Percentiles rank a stretch among this genome's conserved stretches.
These are phyloP conservation scores for Penicillium taxi DNA, from an alignment of 495 filamentous ascomycete species.

Conservation along the genomic window DNA sequence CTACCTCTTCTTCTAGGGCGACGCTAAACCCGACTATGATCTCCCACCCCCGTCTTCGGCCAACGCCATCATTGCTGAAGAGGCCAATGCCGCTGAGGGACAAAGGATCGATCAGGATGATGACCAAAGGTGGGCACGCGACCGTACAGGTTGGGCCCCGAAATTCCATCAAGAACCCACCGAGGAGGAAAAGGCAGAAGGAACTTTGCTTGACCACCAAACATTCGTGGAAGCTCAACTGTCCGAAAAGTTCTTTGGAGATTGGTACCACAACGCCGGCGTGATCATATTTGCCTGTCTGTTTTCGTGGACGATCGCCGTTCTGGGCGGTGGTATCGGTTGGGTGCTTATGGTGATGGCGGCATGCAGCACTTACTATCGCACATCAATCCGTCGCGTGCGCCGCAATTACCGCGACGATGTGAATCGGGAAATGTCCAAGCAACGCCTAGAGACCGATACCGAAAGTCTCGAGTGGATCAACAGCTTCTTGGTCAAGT, in stretches of 20 bases:
- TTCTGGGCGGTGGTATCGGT: constrained; percentile 80
- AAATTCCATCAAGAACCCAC: constrained; percentile 57
- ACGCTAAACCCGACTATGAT: constrained; percentile 64
- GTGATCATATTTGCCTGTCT: constrained; percentile 91
- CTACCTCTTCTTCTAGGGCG: constrained; percentile 41
- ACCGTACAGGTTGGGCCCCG: constrained; percentile 80
- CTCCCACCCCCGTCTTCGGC: constrained; percentile 68
- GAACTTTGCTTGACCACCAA: constrained; percentile 74
- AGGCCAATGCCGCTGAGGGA: constrained; percentile 38
- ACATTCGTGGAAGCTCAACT: constrained; percentile 79
- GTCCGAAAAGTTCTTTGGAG: constrained; percentile 87
- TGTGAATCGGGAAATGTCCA: constrained; percentile 83
- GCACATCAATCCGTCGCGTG: constrained; percentile 87
- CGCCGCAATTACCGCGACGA: constrained; percentile 96
- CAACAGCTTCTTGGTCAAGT: constrained; percentile 96
- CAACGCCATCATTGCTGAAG: constrained; percentile 45
- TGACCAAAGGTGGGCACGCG: constrained; percentile 57
- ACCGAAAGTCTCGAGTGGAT: constrained; percentile 96
- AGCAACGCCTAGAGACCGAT: constrained; percentile 83
- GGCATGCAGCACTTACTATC: constrained; percentile 87
- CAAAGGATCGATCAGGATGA: constrained; percentile 42
- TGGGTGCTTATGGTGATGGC: constrained; percentile 95
- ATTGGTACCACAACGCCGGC: constrained; percentile 96
- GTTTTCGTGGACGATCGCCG: constrained; percentile 79
- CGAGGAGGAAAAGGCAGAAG: constrained; percentile 44